A percentile compares a stretch with the other conserved stretches of the same genome.
Evolutionary conservation across 768 basidiomycete genomes (phyloP).

Genomic region (Pholiota conissans): DNA sequence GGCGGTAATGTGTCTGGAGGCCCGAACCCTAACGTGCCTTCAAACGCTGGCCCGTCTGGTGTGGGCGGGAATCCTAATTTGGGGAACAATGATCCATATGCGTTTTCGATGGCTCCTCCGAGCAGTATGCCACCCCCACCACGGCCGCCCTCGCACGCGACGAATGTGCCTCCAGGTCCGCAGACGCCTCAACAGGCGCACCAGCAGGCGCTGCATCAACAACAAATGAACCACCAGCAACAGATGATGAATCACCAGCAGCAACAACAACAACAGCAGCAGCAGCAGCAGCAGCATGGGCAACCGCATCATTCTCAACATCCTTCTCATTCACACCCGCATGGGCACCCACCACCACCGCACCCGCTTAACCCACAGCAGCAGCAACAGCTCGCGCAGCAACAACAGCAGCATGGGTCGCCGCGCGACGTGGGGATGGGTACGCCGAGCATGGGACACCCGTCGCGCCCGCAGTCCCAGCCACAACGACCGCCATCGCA

Average conservation of each 20-base stretch:
- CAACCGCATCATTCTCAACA: slow-evolving; percentile 10
- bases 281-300: neutral
- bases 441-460: slow-evolving; percentile 40
- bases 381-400: slow-evolving; percentile 19
- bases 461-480: slow-evolving; percentile 61
- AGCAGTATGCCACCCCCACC: slow-evolving; percentile 34
- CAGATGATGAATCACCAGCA: slow-evolving; percentile 12
- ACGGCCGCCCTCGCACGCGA: slow-evolving; percentile 39
- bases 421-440: slow-evolving; percentile 21
- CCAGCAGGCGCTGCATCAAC: slow-evolving; percentile 22
- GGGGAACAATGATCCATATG: neutral
- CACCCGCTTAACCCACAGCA: too few species aligned
- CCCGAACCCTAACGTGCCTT: neutral
- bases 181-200: slow-evolving; percentile 1
- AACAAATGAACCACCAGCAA: slow-evolving; percentile 22
- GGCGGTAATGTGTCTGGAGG: neutral
- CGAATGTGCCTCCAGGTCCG: slow-evolving; percentile 18
- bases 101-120: slow-evolving; percentile 37
- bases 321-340: slow-evolving; percentile 1
- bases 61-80: neutral
- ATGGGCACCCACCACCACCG: neutral
- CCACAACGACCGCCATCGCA: slow-evolving; percentile 58
- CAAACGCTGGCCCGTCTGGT: neutral
- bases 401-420: slow-evolving; percentile 24
- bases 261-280: neutral